Base-by-base conservation (phyloP, 1,139 yeast genomes). In the Pichia sp. region DNA sequence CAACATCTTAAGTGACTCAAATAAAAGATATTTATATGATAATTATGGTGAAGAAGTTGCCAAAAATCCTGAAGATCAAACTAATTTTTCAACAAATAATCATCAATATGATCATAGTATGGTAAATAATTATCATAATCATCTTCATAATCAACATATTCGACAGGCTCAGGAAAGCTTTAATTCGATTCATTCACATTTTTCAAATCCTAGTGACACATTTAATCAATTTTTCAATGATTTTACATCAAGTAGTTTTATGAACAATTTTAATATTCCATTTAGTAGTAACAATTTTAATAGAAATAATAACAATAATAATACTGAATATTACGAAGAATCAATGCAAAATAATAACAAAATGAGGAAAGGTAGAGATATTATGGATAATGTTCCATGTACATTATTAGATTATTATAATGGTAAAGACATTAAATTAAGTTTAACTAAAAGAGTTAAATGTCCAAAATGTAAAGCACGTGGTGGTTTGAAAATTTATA, bases 11-110 rank as follows among this genome's bases (percentile, higher is more conserved):
- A 70, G 68, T 33, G 79, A 76, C 55, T 74, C 72, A 29, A 60
- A 53, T 7, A 70, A 66, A 52, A 61, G 80, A 46, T 62, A 63
- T 43, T 65, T 71, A 31, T 77, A 77, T 56, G 82, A 77, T 55
- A 70, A 69, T 48, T 53, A 76, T 74, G 85, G 83, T 68, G 82
- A 76, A 59, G 73, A 74, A 58, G 77, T 79, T 26, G 47, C 56
- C 20, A 46, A 41, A 35, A 63, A 48, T 24, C 48, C 51, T 9
- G 28, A 42, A 20, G 32, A 29, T n/a, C 44, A 40, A 27, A 45
- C 46, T 2, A 31, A 31, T n/a, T 47, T 47, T 35, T 39, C 48
- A 34, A 39, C 45, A 4, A 30, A 47, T 34, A 45, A 45, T 40
- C 39, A 42, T 27, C 41, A 45, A 6, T 41, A 40, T 30, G 33